These are phyloP conservation scores for Cinchona pubescens DNA, from an alignment of 257 asterid species.

Conservation along the genomic window DNA sequence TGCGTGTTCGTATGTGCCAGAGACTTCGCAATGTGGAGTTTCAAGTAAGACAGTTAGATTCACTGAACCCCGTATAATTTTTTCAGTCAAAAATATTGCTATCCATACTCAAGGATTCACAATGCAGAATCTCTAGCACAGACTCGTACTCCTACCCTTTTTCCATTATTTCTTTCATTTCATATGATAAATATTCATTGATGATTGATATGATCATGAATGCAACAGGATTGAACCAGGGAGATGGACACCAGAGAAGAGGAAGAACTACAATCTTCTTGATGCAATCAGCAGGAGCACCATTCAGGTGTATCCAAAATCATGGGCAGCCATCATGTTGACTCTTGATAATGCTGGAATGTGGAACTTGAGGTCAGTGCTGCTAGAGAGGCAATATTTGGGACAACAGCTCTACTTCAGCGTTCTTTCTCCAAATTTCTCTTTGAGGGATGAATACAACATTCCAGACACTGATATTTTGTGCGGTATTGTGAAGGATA, in stretches of 20 bases:
- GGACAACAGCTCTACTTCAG: conserved; percentile 68
- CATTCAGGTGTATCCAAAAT: conserved; percentile 58
- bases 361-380: conserved; percentile 56
- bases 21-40: too few relatives aligned
- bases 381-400: conserved; percentile 50
- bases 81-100: too few relatives aligned
- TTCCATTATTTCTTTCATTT: too few relatives aligned
- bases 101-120: too few relatives aligned
- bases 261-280: conserved; percentile 57
- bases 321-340: conserved; percentile 65
- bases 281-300: conserved; percentile 65
- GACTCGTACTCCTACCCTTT: too few relatives aligned
- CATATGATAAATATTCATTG: too few relatives aligned
- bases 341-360: conserved; percentile 66
- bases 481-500: conserved; percentile 52
- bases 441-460: conserved; percentile 59
- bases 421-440: conserved; percentile 44
- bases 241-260: conserved; percentile 52
- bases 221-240: conserved; percentile 57
- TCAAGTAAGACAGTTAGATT: too few relatives aligned
- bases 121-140: too few relatives aligned
- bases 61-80: too few relatives aligned
- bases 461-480: conserved; percentile 32
- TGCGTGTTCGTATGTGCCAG: not conserved
- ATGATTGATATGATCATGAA: not conserved